Evolutionary conservation across 148 eudicot species (phyloP).

Genomic region (Chenopodium quinoa): DNA sequence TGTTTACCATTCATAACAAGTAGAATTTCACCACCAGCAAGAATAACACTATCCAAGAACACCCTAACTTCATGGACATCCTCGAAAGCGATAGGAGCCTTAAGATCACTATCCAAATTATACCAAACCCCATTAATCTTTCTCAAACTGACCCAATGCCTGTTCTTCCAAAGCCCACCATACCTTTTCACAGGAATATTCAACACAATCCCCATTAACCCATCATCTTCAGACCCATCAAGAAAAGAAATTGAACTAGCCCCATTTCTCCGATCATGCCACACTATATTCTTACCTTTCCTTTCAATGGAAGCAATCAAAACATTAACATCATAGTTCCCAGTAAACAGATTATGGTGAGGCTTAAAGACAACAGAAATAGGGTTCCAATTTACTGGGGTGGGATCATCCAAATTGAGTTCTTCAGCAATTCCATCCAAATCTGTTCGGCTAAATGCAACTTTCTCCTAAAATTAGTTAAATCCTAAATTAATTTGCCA

Average conservation of each 20-base stretch:
- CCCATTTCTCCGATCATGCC: slow-evolving; percentile 79
- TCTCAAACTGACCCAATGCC: slow-evolving; percentile 87
- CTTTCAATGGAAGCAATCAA: slow-evolving; percentile 73
- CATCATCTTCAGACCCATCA: slow-evolving; percentile 46
- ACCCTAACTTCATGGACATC: slow-evolving; percentile 54
- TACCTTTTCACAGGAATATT: slow-evolving; percentile 62
- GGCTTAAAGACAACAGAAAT: slow-evolving; percentile 74
- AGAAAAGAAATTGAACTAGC: slow-evolving; percentile 50
- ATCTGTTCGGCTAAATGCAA: slow-evolving; percentile 54
- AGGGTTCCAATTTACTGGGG: slow-evolving; percentile 64
- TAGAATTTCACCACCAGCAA: slow-evolving; percentile 65
- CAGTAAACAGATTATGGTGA: slow-evolving; percentile 79
- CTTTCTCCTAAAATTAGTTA: slow-evolving; percentile 57
- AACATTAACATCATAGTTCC: slow-evolving; percentile 90
- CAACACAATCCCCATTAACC: slow-evolving; percentile 76
- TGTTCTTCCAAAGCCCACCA: slow-evolving; percentile 64
- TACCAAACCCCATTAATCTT: slow-evolving; percentile 73
- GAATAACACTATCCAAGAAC: slow-evolving; percentile 57
- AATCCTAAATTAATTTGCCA: slow-evolving; percentile 11
- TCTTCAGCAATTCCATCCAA: slow-evolving; percentile 67
- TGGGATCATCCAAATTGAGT: slow-evolving; percentile 64
- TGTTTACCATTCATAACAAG: slow-evolving; percentile 59
- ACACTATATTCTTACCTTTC: slow-evolving; percentile 67
- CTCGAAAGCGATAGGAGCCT: slow-evolving; percentile 48
- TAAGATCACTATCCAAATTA: slow-evolving; percentile 93